phyloP scores from a whole-genome alignment of 345 rosid genomes.

The Gynandropsis gynandra region DNA sequence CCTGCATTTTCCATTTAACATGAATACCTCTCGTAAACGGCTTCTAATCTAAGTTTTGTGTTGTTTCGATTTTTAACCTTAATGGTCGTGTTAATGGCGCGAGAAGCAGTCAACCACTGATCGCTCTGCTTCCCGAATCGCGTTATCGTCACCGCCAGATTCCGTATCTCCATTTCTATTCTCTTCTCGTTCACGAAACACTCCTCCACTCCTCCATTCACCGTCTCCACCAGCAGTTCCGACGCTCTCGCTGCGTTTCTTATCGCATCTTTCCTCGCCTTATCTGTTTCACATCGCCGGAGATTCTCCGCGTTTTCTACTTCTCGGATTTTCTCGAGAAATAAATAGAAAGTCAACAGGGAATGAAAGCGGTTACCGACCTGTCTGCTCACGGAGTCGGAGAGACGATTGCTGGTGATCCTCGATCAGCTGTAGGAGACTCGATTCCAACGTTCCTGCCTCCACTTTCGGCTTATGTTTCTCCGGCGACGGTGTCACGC shows the following conservation, averaged over 20 bases:
- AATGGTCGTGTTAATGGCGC: conserved; percentile 63
- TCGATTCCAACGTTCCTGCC: conserved; percentile 43
- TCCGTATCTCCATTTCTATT: conserved; percentile 69
- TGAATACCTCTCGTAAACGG: background rate
- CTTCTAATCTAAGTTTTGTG: too few relatives aligned
- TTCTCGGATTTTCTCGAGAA: background rate
- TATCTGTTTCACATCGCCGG: conserved; percentile 30
- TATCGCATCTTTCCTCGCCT: conserved; percentile 67
- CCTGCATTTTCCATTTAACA: conserved; percentile 29
- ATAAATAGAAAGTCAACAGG: background rate
- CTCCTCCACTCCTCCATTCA: conserved; percentile 81
- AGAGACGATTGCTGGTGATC: conserved; percentile 52
- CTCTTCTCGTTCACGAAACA: conserved; percentile 71
- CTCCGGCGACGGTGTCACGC: conserved; percentile 23
- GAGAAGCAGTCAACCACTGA: conserved; percentile 74
- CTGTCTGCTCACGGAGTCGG: conserved; percentile 57
- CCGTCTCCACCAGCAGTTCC: conserved; percentile 65
- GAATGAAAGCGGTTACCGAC: conserved; percentile 19
- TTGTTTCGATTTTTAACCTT: conserved; percentile 36
- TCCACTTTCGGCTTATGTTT: conserved; percentile 29
- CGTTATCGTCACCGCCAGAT: conserved; percentile 47
- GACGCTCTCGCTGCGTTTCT: conserved; percentile 53
- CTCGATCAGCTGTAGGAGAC: conserved; percentile 49
- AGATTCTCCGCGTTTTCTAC: background rate
- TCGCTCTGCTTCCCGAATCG: conserved; percentile 70